Evolutionary conservation across 495 filamentous ascomycete genomes (phyloP), one percentile per base, ranked within the genome.

Genomic region (Trichoderma erinaceum): DNA sequence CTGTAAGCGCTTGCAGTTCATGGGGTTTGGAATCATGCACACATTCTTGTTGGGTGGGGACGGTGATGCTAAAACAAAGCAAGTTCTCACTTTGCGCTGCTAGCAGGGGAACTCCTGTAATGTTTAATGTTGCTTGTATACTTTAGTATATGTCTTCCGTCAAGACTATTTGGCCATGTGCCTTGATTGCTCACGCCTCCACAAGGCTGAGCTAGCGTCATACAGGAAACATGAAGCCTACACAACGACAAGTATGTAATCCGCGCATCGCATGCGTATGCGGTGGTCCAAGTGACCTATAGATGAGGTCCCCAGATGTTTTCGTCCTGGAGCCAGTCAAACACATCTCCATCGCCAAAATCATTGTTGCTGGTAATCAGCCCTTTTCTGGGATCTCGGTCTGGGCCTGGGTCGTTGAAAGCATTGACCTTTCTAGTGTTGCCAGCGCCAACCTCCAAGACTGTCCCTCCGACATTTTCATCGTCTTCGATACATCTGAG

Each of bases 361-460:
- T 29, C 56, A 61, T 32, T 61, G 25, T 35, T 61, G 27, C 56
- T 61, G 25, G 56, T 61, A 15, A 61, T 18, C 2, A 61, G 27
- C 0, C 56, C 56, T 23, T 61, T 61, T 11, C 16, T 21, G 27
- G 56, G 56, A 16, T 32, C 27, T 61, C 8, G 27, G 29, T 61
- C 56, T 13, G 56, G 56, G 25, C 56, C 56, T 4, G 23, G 23
- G 6, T 61, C 56, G 56, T 61, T 61, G 56, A 12, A 61, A 18
- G 29, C 11, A 12, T 32, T 32, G 8, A 61, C 56, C 18, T 13
- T 61, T 25, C 87, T 77, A 63, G 83, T 83, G 46, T 76, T 73
- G 16, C 77, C 81, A 70, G 85, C 83, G n/a, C 80, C 81, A 0
- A 89, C 83, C 74, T 90, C 88, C 66, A 87, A 68, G 10, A 89